Base-by-base conservation (phyloP, 139 green algal genomes). In the Spirogloea muscicola region DNA sequence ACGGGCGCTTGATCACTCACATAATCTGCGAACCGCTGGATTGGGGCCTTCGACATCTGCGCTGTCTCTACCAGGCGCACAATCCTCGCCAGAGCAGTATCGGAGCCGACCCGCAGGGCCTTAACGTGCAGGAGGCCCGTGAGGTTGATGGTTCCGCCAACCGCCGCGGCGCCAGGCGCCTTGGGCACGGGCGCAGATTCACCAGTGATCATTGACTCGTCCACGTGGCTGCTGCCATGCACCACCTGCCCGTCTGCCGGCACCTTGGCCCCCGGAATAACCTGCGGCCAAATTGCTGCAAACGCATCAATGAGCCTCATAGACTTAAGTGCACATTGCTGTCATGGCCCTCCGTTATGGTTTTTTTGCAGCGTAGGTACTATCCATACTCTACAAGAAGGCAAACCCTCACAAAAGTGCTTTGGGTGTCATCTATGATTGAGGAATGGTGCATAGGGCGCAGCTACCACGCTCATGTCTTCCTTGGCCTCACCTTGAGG, bases 171-270 rank as follows among this genome's bases (percentile, higher is more conserved):
- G 1, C 91, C 93, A 1, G 70, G 41, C 1, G 49, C 18, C 69
- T 96, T 96, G 37, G 55, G 68, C 46, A 96, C 89, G 0, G 91
- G 87, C 36, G 66, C 37, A 31, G 85, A 76, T 80, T 97, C 93
- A 4, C 94, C 94, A 13, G 92, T 98, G 37, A 99, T 86, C 94
- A 99, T 97, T 80, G 86, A 86, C 81, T 99, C 94, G 58, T 99
- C 89, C 25, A 93, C 83, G 73, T 94, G 88, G 3, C 86, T 90
- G 34, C 80, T 64, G 2, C 94, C 43, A 37, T 25, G 91, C 21
- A 92, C 51, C 27, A 99, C 85, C 18, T 85, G 69, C 1, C 94
- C 94, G 72, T 99, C 94, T 1, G 86, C 88, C 9, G 94, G 90
- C 40, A 80, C 44, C 60, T 80, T 80, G 4, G 27, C 46, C 0